Evolutionary conservation across 257 asterid genomes (phyloP), one percentile per base, ranked within the genome.

Genomic region (Solanum ossicruentum): DNA sequence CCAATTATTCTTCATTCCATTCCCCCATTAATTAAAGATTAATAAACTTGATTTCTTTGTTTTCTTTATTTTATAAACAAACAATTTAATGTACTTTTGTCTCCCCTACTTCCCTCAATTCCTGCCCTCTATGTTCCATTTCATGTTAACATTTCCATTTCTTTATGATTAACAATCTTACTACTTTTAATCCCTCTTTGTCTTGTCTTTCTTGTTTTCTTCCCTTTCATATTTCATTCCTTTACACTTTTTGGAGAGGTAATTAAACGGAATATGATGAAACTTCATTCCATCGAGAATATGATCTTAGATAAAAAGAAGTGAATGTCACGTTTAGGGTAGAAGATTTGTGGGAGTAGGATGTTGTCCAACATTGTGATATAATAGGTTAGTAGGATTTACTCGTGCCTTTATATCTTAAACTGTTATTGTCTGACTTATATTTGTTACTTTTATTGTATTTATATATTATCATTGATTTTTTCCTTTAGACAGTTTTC

Each of bases 191-290:
- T 67, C 82, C 73, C 52, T 47, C 28, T 81, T 82, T 86, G 88
- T 88, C 88, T 82, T 54, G 83, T 84, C 84, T 57, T 32, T 78
- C 52, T 84, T 82, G 91, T 84, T 49, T 75, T 80, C 49, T 65
- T 39, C 1, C 21, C 49, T 18, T 43, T 69, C 23, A 10, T 36
- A 69, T 69, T 69, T 47, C 43, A 47, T 73, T 45, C 12, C 7
- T 51, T 60, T 36, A 36, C 6, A 5, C 36, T 2, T 36, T 36
- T 0, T 4, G 0, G 41, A 1, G 41, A 36, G 41, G 41, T 36
- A 5, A 36, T 36, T 36, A 36, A 5, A 36, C 0, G 7, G 7
- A 1, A 36, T 36, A 36, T 36, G 41, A 3, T 5, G 41, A 36
- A 36, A 36, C 41, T 36, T 36, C 3, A 32, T 32, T 32, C 3